These are phyloP conservation scores for Hanseniaspora clermontiae DNA, from an alignment of 805 yeast genomes.

Conservation along the genomic window DNA sequence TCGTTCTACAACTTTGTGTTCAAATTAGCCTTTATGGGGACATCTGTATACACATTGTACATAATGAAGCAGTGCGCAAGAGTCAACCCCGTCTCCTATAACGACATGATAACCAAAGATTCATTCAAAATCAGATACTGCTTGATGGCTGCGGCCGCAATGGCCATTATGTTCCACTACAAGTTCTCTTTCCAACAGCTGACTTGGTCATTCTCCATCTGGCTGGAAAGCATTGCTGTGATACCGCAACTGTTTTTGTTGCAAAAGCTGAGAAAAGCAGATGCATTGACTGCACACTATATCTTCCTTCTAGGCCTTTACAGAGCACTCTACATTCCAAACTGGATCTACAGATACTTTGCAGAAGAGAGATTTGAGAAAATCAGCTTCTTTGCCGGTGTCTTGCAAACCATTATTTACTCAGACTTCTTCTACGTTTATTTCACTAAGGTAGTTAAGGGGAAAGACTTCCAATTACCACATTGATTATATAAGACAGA, in stretches of 20 bases:
- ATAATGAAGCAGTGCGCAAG: constrained; percentile 39
- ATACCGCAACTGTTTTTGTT: constrained; percentile 85
- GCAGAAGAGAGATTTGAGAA: constrained; percentile 49
- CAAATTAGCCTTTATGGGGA: constrained; percentile 68
- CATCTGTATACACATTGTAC: constrained; percentile 63
- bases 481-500: constrained; percentile 14
- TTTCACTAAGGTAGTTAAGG: constrained; percentile 68
- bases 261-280: constrained; percentile 80
- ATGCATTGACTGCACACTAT: constrained; percentile 78
- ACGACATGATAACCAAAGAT: constrained; percentile 49
- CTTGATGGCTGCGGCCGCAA: constrained; percentile 45
- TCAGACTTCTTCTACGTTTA: constrained; percentile 94
- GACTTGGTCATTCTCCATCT: constrained; percentile 77
- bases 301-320: constrained; percentile 87
- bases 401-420: constrained; percentile 74
- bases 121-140: constrained; percentile 66
- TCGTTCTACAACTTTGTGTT: constrained; percentile 66
- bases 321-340: constrained; percentile 80
- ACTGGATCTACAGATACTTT: constrained; percentile 82
- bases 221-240: constrained; percentile 88
- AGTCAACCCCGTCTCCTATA: constrained; percentile 41
- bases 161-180: constrained; percentile 53
- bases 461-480: constrained; percentile 65
- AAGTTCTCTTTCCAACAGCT: constrained; percentile 51
- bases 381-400: constrained; percentile 63